phyloP scores from a whole-genome alignment of 805 yeast genomes.

The Huiozyma naganishii region DNA sequence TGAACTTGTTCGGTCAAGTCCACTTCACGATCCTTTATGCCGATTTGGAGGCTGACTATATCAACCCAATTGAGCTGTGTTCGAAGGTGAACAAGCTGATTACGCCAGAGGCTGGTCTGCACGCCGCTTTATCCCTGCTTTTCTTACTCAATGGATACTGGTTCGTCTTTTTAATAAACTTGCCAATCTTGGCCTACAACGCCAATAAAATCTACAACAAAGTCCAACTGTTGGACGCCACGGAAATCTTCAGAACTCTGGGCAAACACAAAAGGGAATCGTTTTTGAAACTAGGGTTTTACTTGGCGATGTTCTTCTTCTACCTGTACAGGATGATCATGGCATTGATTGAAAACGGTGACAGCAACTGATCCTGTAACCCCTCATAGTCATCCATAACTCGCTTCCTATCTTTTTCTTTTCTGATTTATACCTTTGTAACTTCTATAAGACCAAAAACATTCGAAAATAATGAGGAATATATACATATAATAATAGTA shows the following conservation, averaged over 20 bases:
- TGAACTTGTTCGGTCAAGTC: conserved; percentile 83
- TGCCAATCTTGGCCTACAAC: conserved; percentile 79
- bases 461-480: neutral
- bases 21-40: conserved; percentile 93
- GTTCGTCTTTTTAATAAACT: conserved; percentile 74
- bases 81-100: conserved; percentile 82
- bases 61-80: conserved; percentile 94
- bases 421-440: neutral
- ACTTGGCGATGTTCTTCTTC: conserved; percentile 84
- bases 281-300: conserved; percentile 83
- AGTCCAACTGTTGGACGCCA: conserved; percentile 85
- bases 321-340: conserved; percentile 93
- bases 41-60: conserved; percentile 91
- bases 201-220: conserved; percentile 67
- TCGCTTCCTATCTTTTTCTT: neutral
- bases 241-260: conserved; percentile 92
- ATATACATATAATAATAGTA: too few relatives aligned
- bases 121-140: conserved; percentile 55
- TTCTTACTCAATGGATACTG: conserved; percentile 85
- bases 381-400: neutral
- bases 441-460: neutral
- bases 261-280: conserved; percentile 88
- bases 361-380: neutral
- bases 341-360: conserved; percentile 47
- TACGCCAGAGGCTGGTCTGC: conserved; percentile 81